Base-by-base conservation (phyloP, 2,329 filamentous ascomycete species). In the Trichophyton simii region DNA sequence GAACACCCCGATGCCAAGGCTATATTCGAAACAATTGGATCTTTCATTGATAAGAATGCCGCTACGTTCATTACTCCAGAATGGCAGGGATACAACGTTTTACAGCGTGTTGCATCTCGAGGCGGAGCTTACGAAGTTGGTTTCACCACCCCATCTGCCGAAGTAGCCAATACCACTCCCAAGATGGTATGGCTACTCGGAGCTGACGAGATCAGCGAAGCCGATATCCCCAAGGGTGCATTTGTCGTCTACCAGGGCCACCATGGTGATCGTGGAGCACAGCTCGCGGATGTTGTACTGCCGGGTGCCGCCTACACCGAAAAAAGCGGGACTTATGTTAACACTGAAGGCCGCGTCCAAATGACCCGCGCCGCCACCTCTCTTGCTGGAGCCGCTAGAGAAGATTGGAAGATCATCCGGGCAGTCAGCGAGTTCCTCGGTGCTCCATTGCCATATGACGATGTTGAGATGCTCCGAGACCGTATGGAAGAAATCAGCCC, bases 381-480 rank as follows among this genome's bases (percentile, higher is more conserved):
- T 54, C 81, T 96, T 66, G 89, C 91, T 25, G 94, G 94, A 63
- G 94, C 91, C 60, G 85, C 92, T 61, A 85, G 94, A 71, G 92
- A 94, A 65, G 94, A 99, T 78, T 99, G 94, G 94, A 99, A 97
- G 84, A 97, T 99, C 71, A 86, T 99, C 68, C 89, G 94, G 66
- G 94, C 94, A 18, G 85, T 83, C 61, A 94, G 88, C 71, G 94
- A 97, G 77, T 96, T 95, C 78, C 82, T 99, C 15, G 89, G 88
- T 63, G 85, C 81, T 31, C 87, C 91, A 66, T 83, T 99, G 60
- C 89, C 91, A 22, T 99, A 97, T 72, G 92, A 99, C 69, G 91
- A 97, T 71, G 83, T 99, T 58, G 88, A 94, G 66, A 83, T 85
- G 69, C 83, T 99, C 59, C 85, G 94, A 62, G 91, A 96, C 75